Evolutionary conservation across 2,329 filamentous ascomycete species (phyloP).

Genomic region (Juglanconis oblonga): DNA sequence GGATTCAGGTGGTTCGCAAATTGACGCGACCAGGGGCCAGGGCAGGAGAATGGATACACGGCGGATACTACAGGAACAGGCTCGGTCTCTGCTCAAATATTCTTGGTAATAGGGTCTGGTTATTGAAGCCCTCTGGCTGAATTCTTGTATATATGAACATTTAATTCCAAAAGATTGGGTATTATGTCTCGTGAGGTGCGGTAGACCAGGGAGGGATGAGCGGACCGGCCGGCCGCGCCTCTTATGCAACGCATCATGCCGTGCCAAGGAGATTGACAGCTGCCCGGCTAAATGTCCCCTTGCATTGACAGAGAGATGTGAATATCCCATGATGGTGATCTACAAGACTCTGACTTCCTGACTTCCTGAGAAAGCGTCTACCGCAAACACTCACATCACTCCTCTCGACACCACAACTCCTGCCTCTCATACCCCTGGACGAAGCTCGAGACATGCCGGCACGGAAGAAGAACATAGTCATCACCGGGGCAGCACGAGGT

Average conservation of each 20-base stretch:
- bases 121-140: not conserved
- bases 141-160: slow-evolving; percentile 5
- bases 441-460: slow-evolving; percentile 8
- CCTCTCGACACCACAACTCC: not conserved
- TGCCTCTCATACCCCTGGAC: not conserved
- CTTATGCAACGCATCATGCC: not conserved
- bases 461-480: slow-evolving; percentile 16
- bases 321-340: not conserved
- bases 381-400: slow-evolving; percentile 4
- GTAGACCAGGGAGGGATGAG: not conserved
- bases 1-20: too few relatives aligned
- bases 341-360: not conserved
- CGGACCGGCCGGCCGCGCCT: slow-evolving; percentile 4
- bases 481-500: slow-evolving; percentile 38
- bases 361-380: not conserved
- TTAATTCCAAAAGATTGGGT: slow-evolving; percentile 1
- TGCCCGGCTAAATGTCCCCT: slow-evolving; percentile 2
- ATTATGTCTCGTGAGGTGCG: not conserved
- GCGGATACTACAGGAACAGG: not conserved
- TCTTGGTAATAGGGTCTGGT: not conserved
- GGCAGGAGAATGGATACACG: not conserved
- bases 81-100: not conserved
- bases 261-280: not conserved
- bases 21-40: too few relatives aligned
- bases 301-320: not conserved